Conservation (phyloP, 257 asterid genomes). For the Forsythia suspensa region DNA sequence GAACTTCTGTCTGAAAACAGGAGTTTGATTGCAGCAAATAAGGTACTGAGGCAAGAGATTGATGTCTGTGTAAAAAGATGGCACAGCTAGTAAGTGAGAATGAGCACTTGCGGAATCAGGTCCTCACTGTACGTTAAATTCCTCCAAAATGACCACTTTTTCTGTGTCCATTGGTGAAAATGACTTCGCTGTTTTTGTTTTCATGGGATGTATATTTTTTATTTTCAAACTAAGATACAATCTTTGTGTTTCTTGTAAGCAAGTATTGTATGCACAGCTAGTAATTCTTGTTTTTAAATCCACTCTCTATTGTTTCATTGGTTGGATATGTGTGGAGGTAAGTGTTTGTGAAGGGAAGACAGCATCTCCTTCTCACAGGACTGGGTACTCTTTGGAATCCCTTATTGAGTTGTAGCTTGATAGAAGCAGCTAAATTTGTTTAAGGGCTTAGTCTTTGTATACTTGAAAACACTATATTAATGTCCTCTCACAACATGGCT, state of each 20-base stretch:
- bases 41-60: constrained; percentile 33
- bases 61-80: constrained; percentile 25
- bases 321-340: no score
- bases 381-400: no score
- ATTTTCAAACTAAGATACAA: no score
- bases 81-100: constrained; percentile 27
- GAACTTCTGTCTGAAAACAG: constrained; percentile 27
- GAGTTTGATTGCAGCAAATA: constrained; percentile 28
- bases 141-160: not conserved
- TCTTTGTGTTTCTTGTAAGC: no score
- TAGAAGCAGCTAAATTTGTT: no score
- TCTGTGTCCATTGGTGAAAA: not conserved
- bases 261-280: no score
- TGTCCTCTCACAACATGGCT: not conserved
- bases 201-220: not conserved
- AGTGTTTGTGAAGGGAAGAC: no score
- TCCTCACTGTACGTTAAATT: constrained; percentile 28
- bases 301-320: no score
- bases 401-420: no score
- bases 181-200: not conserved
- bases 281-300: no score
- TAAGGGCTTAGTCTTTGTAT: no score
- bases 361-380: no score
- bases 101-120: constrained; percentile 31
- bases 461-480: not conserved